Percentiles rank a stretch among this genome's conserved stretches.
These are phyloP conservation scores for Neonectria hederae DNA, from an alignment of 2,329 filamentous ascomycete genomes.

Conservation along the genomic window DNA sequence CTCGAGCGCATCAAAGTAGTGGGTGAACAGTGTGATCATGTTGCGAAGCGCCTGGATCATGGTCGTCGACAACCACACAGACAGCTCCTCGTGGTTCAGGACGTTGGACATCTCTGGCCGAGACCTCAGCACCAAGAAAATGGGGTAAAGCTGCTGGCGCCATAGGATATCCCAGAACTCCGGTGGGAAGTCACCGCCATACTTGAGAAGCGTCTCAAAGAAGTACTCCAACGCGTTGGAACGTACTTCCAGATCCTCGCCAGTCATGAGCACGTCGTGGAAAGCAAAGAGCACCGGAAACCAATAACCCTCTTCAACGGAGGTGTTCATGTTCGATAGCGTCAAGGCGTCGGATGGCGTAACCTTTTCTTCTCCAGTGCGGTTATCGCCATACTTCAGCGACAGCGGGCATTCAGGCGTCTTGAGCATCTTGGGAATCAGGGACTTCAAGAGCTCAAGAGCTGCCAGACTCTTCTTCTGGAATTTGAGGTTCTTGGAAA, in stretches of 20 bases:
- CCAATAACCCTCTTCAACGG: slow-evolving; percentile 97
- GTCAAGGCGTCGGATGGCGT: slow-evolving; percentile 56
- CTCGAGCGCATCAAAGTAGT: slow-evolving; percentile 95
- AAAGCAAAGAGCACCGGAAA: slow-evolving; percentile 98
- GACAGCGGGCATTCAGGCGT: slow-evolving; percentile 95
- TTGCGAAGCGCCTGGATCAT: slow-evolving; percentile 99
- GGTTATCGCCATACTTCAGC: slow-evolving; percentile 59
- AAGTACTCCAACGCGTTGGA: slow-evolving; percentile 93
- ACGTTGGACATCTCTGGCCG: slow-evolving; percentile 97
- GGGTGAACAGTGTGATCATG: slow-evolving; percentile 98
- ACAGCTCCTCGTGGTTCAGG: slow-evolving; percentile 94
- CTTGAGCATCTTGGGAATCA: slow-evolving; percentile 92
- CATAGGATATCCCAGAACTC: slow-evolving; percentile 99
- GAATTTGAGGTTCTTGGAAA: slow-evolving; percentile 98
- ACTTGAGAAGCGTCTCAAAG: slow-evolving; percentile 90
- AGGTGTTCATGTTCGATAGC: slow-evolving; percentile 77
- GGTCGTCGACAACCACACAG: slow-evolving; percentile 97
- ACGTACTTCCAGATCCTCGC: slow-evolving; percentile 95
- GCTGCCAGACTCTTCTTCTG: slow-evolving; percentile 98
- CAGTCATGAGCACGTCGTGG: slow-evolving; percentile 98
- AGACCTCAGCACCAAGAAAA: slow-evolving; percentile 97
- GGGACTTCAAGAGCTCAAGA: slow-evolving; percentile 92
- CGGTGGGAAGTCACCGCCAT: slow-evolving; percentile 88
- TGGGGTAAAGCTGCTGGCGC: slow-evolving; percentile 95
- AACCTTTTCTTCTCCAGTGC: slow-evolving; percentile 54